These are phyloP conservation scores for Starmerella apicola DNA, from an alignment of 805 yeast species.

Conservation along the genomic window DNA sequence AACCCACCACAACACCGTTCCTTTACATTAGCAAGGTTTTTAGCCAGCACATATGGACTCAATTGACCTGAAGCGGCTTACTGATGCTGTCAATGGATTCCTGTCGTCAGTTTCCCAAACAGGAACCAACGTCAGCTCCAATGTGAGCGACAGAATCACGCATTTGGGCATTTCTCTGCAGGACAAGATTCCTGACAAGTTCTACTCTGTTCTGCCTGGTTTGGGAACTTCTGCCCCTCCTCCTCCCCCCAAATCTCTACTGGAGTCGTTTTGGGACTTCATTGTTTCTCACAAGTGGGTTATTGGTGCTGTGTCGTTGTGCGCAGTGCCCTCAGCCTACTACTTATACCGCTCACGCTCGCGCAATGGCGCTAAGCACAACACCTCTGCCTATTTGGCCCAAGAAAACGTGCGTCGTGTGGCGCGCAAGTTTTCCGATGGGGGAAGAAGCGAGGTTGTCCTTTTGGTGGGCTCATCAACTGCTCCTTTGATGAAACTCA, in stretches of 20 bases:
- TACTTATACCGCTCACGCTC: neutral
- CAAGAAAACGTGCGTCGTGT: neutral
- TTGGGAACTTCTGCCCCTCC: constrained; percentile 8
- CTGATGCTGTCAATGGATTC: constrained; percentile 16
- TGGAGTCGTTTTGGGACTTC: constrained; percentile 19
- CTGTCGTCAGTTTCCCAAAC: constrained; percentile 10
- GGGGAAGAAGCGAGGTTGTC: constrained; percentile 65
- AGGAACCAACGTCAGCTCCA: constrained; percentile 3
- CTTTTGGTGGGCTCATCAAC: constrained; percentile 64
- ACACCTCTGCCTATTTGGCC: neutral
- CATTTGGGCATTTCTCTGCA: constrained; percentile 1
- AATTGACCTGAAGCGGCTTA: constrained; percentile 9
- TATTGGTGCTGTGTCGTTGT: neutral
- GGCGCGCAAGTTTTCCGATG: constrained; percentile 51
- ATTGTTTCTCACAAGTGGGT: constrained; percentile 19
- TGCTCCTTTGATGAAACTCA: constrained; percentile 55
- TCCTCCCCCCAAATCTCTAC: constrained; percentile 21
- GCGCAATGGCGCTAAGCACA: neutral
- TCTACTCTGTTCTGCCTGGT: neutral
- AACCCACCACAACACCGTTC: too few species aligned
- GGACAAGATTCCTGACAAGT: constrained; percentile 1
- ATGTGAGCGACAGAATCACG: constrained; percentile 5
- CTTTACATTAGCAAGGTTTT: too few species aligned
- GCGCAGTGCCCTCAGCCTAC: neutral
- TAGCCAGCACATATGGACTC: constrained; percentile 9